Conservation (phyloP, 352 stramenopile species). For the Phytopythium cucurbitacearum region DNA sequence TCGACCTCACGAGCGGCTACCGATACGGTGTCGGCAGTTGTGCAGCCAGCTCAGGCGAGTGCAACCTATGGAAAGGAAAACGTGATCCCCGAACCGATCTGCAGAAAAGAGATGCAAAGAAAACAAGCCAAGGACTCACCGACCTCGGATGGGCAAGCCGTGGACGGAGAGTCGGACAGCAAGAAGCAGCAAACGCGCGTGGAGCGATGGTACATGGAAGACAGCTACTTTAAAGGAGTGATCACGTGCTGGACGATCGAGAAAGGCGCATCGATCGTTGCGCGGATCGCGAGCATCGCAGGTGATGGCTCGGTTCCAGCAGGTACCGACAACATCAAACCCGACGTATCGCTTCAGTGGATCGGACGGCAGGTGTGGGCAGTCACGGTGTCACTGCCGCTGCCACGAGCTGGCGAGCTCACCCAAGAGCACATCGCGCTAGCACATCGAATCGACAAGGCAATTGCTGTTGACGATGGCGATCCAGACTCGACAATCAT, state of each 20-base stretch:
- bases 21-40: constrained; percentile 11
- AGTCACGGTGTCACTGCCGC: constrained; percentile 59
- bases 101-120: no score
- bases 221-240: constrained; percentile 62
- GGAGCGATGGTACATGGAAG: constrained; percentile 72
- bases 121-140: no score
- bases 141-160: no score
- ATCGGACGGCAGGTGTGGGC: constrained; percentile 66
- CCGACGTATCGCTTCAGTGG: constrained; percentile 76
- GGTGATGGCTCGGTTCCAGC: not conserved
- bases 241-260: constrained; percentile 81
- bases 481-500: no score
- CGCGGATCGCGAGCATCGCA: constrained; percentile 42
- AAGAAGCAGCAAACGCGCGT: constrained; percentile 40
- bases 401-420: constrained; percentile 53
- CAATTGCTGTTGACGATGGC: constrained; percentile 25
- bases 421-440: constrained; percentile 62
- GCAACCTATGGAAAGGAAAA: no score
- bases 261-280: constrained; percentile 51
- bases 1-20: not conserved
- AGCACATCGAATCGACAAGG: constrained; percentile 56
- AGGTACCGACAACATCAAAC: constrained; percentile 32
- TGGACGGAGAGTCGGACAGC: not conserved
- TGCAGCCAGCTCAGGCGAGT: no score
- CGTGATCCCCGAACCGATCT: no score